phyloP scores from a whole-genome alignment of 192 early-diverging fungal species.

The Dispira simplex region DNA sequence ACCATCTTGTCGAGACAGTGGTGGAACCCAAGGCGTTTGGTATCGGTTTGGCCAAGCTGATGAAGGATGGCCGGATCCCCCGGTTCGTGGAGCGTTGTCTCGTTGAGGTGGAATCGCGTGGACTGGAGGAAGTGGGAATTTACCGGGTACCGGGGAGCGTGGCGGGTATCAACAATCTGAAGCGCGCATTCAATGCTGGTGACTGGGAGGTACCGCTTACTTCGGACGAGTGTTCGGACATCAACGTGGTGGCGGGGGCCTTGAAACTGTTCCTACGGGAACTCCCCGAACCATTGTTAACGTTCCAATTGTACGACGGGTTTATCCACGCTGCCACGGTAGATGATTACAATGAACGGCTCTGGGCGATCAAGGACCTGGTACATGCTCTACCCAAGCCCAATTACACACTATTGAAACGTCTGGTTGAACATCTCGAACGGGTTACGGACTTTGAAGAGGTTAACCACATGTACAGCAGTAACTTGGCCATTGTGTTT shows the following conservation, averaged over 20 bases:
- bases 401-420: constrained; percentile 51
- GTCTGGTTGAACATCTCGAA: constrained; percentile 55
- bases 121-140: constrained; percentile 57
- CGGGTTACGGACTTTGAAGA: constrained; percentile 58
- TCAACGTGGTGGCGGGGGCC: constrained; percentile 73
- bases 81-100: constrained; percentile 55
- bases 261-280: constrained; percentile 91
- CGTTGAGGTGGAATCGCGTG: constrained; percentile 51
- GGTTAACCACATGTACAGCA: constrained; percentile 78
- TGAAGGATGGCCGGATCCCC: constrained; percentile 35
- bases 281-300: constrained; percentile 84
- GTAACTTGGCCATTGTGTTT: constrained; percentile 91
- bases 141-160: constrained; percentile 55
- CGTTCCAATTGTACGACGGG: constrained; percentile 63
- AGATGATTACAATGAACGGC: constrained; percentile 54
- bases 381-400: constrained; percentile 39
- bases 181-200: constrained; percentile 41
- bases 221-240: constrained; percentile 45
- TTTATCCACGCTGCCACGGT: constrained; percentile 61
- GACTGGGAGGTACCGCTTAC: constrained; percentile 38
- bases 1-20: background rate
- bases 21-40: constrained; percentile 43
- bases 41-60: constrained; percentile 35
- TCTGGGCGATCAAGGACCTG: constrained; percentile 50
- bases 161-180: constrained; percentile 40